A percentile compares a stretch with the other conserved stretches of the same genome.
Conservation (phyloP, 192 early-diverging fungal species). For the Physocladia obscura region DNA sequence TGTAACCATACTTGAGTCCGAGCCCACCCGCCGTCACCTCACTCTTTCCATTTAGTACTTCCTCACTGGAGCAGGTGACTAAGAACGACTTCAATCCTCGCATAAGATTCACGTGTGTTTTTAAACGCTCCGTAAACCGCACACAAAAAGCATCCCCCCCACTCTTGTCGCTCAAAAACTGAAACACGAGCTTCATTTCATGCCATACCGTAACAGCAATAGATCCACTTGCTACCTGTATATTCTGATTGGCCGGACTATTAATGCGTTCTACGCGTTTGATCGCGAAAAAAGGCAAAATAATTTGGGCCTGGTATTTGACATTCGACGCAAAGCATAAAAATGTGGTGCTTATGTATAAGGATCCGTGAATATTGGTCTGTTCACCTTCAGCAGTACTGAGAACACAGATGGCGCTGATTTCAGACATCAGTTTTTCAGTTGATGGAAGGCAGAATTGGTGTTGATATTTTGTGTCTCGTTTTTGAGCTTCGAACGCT, state of each 20-base stretch:
- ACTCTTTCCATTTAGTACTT: conserved; percentile 58
- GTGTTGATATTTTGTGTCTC: conserved; percentile 71
- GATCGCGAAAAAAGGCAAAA: conserved; percentile 85
- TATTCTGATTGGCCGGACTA: conserved; percentile 22
- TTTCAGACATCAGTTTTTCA: conserved; percentile 73
- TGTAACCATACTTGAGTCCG: conserved; percentile 72
- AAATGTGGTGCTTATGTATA: conserved; percentile 87
- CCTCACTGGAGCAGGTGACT: conserved; percentile 78
- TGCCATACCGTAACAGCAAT: conserved; percentile 90
- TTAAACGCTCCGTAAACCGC: conserved; percentile 68
- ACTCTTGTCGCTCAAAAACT: conserved; percentile 65
- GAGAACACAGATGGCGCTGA: conserved; percentile 59
- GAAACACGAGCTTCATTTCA: conserved; percentile 82
- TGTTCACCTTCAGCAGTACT: conserved; percentile 45
- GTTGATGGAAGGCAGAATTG: conserved; percentile 76
- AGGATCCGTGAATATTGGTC: conserved; percentile 59
- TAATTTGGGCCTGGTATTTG: conserved; percentile 70
- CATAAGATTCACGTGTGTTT: conserved; percentile 72
- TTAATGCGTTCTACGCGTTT: conserved; percentile 87
- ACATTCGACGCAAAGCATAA: conserved; percentile 76
- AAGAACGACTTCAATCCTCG: conserved; percentile 77
- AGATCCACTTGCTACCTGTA: conserved; percentile 47
- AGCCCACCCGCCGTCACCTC: conserved; percentile 60
- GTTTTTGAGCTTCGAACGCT: conserved; percentile 67
- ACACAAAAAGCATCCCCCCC: conserved; percentile 81